Evolutionary conservation across 2,329 filamentous ascomycete species (phyloP).

Genomic region (Cercospora berteroae): DNA sequence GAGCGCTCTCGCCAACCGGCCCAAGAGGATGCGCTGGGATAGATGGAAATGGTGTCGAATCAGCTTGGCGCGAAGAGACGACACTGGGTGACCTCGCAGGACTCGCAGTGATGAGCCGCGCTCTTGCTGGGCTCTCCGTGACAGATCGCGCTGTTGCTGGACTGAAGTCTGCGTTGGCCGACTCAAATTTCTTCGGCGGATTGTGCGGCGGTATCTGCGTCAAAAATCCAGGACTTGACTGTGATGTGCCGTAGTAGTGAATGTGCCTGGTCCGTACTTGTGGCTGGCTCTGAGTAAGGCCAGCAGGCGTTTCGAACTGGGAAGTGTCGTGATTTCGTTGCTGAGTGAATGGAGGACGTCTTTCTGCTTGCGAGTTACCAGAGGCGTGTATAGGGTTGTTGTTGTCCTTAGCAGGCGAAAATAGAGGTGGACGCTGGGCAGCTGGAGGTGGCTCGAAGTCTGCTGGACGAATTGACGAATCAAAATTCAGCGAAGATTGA

Average conservation of each 20-base stretch:
- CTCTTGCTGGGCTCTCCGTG: neutral
- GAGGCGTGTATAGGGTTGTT: neutral
- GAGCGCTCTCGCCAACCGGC: slow-evolving; percentile 32
- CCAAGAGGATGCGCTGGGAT: slow-evolving; percentile 26
- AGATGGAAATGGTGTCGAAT: slow-evolving; percentile 28
- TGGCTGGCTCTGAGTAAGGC: slow-evolving; percentile 4
- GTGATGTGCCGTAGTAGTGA: slow-evolving; percentile 3
- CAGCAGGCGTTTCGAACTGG: neutral
- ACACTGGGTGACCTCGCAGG: slow-evolving; percentile 4
- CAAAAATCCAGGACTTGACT: slow-evolving; percentile 25
- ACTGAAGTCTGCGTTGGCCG: neutral
- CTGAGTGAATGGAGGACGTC: neutral
- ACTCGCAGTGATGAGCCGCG: no score
- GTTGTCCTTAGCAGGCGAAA: neutral
- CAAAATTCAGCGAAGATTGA: slow-evolving; percentile 9
- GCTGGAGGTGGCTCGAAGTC: slow-evolving; percentile 23
- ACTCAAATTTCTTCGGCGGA: slow-evolving; percentile 3
- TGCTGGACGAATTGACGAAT: slow-evolving; percentile 10
- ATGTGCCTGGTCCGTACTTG: neutral
- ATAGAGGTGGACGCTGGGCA: slow-evolving; percentile 18
- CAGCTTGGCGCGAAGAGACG: neutral
- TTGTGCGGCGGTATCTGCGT: slow-evolving; percentile 23
- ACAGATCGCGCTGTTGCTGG: neutral
- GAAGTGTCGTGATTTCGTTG: neutral
- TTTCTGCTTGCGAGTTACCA: neutral